Conservation (phyloP, 371 early-diverging fungal species). For the Haplosporangium sp. region DNA sequence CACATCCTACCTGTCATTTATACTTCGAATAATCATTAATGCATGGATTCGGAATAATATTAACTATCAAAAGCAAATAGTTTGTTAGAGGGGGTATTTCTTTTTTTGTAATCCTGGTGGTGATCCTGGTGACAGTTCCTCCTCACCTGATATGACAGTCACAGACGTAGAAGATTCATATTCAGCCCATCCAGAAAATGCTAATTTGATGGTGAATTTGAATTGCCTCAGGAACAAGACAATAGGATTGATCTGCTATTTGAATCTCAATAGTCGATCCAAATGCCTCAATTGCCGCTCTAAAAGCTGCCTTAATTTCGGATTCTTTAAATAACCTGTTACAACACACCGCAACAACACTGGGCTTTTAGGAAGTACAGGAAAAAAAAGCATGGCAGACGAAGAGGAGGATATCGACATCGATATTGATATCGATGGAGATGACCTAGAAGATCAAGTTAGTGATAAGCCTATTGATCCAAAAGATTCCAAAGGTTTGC, state of each 20-base stretch:
- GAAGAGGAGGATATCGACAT: conserved; percentile 51
- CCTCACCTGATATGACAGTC: too few relatives aligned
- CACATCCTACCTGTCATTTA: too few relatives aligned
- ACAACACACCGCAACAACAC: neutral
- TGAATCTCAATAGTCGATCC: neutral
- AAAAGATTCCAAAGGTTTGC: neutral
- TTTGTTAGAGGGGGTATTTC: too few relatives aligned
- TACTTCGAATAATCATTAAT: too few relatives aligned
- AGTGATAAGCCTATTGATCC: neutral
- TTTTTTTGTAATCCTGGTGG: too few relatives aligned
- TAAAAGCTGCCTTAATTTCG: neutral
- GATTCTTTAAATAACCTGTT: neutral
- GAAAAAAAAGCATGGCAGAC: conserved; percentile 29
- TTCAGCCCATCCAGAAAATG: too few relatives aligned
- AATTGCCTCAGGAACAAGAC: neutral
- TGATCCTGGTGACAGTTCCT: too few relatives aligned
- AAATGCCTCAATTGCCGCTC: neutral
- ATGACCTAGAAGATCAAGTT: conserved; percentile 23
- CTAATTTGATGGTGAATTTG: neutral
- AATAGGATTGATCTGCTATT: neutral
- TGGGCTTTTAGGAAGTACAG: neutral
- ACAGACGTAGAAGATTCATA: too few relatives aligned
- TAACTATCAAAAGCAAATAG: too few relatives aligned
- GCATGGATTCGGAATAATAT: too few relatives aligned
- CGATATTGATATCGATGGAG: conserved; percentile 50